phyloP scores from a whole-genome alignment of 2,329 filamentous ascomycete genomes.

The Colletotrichum sojae region DNA sequence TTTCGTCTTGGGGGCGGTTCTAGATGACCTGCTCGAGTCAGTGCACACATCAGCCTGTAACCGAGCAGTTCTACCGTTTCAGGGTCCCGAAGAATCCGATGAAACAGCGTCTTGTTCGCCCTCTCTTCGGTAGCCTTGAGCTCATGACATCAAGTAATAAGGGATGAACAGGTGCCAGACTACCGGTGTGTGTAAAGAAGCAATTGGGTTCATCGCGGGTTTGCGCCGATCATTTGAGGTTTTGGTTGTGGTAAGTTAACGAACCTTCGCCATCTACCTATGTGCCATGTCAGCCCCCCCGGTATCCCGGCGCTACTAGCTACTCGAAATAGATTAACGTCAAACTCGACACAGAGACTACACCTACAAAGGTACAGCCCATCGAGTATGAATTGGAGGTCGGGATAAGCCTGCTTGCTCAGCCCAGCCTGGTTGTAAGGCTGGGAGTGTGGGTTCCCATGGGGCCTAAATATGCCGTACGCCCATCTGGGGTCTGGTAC shows the following conservation, averaged over 20 bases:
- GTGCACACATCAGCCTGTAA: not conserved
- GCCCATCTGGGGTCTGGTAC: not conserved
- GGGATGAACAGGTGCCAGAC: not conserved
- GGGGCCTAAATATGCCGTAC: too few species aligned
- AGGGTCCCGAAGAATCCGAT: not conserved
- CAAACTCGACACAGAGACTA: too few species aligned
- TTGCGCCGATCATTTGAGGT: too few species aligned
- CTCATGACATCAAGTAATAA: not conserved
- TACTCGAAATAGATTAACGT: not conserved
- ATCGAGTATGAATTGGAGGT: too few species aligned
- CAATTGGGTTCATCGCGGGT: too few species aligned
- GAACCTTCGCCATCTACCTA: too few species aligned
- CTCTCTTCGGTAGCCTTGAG: not conserved
- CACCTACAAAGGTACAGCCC: too few species aligned
- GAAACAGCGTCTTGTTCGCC: not conserved
- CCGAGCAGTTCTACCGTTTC: constrained; percentile 8
- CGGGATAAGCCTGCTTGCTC: not conserved
- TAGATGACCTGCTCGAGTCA: constrained; percentile 15
- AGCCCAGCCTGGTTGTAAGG: not conserved
- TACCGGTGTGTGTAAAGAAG: too few species aligned
- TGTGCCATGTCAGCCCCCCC: too few species aligned
- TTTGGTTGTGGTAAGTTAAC: too few species aligned
- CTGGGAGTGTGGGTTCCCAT: constrained; percentile 4
- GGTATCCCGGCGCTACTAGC: not conserved
- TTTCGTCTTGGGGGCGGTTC: not conserved